Percentiles rank a stretch among this genome's conserved stretches.
Evolutionary conservation across 495 filamentous ascomycete species (phyloP).

Genomic region (Ascodesmis nigricans): DNA sequence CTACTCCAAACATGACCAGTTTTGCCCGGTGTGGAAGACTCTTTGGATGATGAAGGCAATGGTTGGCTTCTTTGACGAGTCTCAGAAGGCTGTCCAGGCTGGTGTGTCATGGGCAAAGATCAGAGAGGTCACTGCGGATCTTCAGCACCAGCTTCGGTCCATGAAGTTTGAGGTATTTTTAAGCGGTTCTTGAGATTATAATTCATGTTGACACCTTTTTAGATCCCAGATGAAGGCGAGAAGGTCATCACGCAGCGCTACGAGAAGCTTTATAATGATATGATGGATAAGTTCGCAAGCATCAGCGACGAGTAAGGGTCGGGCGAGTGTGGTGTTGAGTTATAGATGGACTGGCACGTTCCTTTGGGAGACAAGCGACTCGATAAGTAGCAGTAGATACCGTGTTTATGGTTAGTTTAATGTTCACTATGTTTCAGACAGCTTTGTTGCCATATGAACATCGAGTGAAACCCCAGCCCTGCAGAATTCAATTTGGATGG

Average conservation of each 20-base stretch:
- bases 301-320: slow-evolving; percentile 93
- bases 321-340: too few species aligned
- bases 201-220: slow-evolving; percentile 5
- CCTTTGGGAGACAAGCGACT: too few species aligned
- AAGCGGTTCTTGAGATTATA: background rate
- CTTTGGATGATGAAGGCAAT: slow-evolving; percentile 99
- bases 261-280: slow-evolving; percentile 67
- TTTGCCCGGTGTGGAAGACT: slow-evolving; percentile 98
- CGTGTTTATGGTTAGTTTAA: too few species aligned
- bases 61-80: slow-evolving; percentile 93
- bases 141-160: slow-evolving; percentile 56
- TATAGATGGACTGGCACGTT: too few species aligned
- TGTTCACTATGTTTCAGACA: too few species aligned
- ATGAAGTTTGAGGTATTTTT: slow-evolving; percentile 84
- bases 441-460: too few species aligned
- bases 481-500: too few species aligned
- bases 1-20: slow-evolving; percentile 96
- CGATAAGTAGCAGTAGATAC: too few species aligned
- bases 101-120: slow-evolving; percentile 83
- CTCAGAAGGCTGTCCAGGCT: slow-evolving; percentile 79
- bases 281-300: slow-evolving; percentile 90
- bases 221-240: slow-evolving; percentile 22
- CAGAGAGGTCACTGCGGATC: slow-evolving; percentile 66
- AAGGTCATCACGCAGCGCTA: slow-evolving; percentile 34
- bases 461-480: too few species aligned